Base-by-base conservation (phyloP, 805 yeast genomes). In the Kuraishia capsulata region DNA sequence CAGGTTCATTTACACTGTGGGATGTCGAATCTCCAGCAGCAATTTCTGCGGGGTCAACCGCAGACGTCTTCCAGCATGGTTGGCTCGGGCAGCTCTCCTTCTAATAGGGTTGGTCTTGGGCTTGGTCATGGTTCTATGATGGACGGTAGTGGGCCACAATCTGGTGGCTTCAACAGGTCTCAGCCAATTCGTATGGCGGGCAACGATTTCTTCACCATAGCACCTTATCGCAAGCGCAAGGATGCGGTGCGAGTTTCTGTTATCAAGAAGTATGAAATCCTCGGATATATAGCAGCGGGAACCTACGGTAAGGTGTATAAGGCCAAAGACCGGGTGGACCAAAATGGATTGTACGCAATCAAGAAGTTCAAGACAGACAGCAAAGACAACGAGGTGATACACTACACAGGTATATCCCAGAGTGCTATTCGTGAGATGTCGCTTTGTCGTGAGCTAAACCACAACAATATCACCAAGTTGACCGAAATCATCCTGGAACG, bases 201-300 rank as follows among this genome's bases (percentile, higher is more conserved):
- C 24, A 70, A 64, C 37, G 70, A 66, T 39, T 71, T 73, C 20
- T 72, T 75, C 50, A 65, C 81, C 0, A 64, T 76, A 20, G 73
- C 66, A 1, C 78, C 80, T 0, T 82, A 81, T 53, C 72, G 75
- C 46, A 59, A 64, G 18, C 66, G 90, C 30, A 73, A 75, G 51
- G 96, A 87, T 53, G 57, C 71, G 20, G 60, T 73, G 11, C 62
- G 96, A 38, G 69, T 75, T 23, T 78, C 84, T 2, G 96, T 92
- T 3, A 62, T 87, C n/a, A 80, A 81, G 38, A 82, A 81, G 49
- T 92, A 89, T 59, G 89, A 82, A 44, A 81, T 92, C 42, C 61
- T 88, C 14, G 98, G 98, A 0, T 92, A 92, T 59, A 92, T 92
- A 42, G 98, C 98, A 1, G 96, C 98, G 0, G 98, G 98, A 30